A percentile compares a stretch with the other conserved stretches of the same genome.
Conservation (phyloP, 2,329 filamentous ascomycete species). For the Pseudocercospora fuligena region DNA sequence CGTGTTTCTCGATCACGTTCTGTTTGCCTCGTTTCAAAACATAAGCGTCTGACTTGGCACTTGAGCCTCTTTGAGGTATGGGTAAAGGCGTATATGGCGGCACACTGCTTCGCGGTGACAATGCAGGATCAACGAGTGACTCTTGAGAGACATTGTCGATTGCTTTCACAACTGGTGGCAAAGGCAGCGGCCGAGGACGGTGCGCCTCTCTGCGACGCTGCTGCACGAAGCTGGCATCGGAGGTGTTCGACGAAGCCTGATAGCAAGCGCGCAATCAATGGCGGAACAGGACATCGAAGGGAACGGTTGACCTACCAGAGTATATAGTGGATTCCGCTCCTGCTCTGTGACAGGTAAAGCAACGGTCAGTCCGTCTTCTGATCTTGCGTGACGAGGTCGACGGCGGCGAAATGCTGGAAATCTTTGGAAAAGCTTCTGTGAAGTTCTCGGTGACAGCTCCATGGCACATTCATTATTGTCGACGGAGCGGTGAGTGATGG, state of each 20-base stretch:
- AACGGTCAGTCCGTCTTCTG: slow-evolving; percentile 6
- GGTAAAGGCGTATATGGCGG: slow-evolving; percentile 14
- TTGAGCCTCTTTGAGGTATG: slow-evolving; percentile 15
- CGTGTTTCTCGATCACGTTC: not conserved
- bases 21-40: slow-evolving; percentile 2
- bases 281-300: not conserved
- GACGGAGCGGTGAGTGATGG: not conserved
- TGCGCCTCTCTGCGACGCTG: not conserved
- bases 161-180: not conserved
- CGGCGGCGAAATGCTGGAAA: slow-evolving; percentile 14
- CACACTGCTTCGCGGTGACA: slow-evolving; percentile 1
- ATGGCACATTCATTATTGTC: not conserved
- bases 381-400: slow-evolving; percentile 10
- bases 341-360: not conserved
- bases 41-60: slow-evolving; percentile 6
- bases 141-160: slow-evolving; percentile 2
- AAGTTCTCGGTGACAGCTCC: not conserved
- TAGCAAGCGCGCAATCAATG: slow-evolving; percentile 2
- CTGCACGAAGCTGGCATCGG: slow-evolving; percentile 4
- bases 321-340: not conserved
- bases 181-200: not conserved
- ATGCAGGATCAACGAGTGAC: slow-evolving; percentile 1
- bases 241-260: slow-evolving; percentile 5
- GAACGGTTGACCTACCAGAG: slow-evolving; percentile 1
- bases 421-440: slow-evolving; percentile 17